These are phyloP conservation scores for Spinacia oleracea DNA, from an alignment of 179 eudicot species.

Conservation along the genomic window DNA sequence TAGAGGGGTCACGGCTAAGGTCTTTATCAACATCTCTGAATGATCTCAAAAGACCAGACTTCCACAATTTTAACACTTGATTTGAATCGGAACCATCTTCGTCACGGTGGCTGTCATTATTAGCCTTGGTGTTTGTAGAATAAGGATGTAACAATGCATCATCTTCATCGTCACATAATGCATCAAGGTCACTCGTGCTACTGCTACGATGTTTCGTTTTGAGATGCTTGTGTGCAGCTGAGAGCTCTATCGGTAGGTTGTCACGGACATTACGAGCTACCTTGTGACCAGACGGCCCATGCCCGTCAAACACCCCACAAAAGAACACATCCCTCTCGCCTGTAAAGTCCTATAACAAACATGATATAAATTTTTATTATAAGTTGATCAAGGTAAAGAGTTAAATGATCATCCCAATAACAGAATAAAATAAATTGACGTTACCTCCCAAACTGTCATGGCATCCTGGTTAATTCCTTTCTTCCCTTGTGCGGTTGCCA, in stretches of 20 bases:
- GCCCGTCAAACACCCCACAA: slow-evolving; percentile 86
- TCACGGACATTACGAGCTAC: slow-evolving; percentile 68
- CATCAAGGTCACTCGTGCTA: slow-evolving; percentile 26
- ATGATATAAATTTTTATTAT: no score
- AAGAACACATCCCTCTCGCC: slow-evolving; percentile 63
- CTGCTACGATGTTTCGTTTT: slow-evolving; percentile 24
- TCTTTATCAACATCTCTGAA: slow-evolving; percentile 65
- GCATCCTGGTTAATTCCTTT: slow-evolving; percentile 87
- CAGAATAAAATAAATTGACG: background rate
- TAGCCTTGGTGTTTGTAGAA: background rate
- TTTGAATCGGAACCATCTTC: slow-evolving; percentile 25
- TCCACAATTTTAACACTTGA: slow-evolving; percentile 49
- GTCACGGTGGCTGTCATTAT: background rate
- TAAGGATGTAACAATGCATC: background rate
- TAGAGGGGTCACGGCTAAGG: slow-evolving; percentile 40
- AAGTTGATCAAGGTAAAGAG: no score
- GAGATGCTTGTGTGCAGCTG: slow-evolving; percentile 30
- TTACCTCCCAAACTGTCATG: slow-evolving; percentile 96
- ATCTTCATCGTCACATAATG: slow-evolving; percentile 16
- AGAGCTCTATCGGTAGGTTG: slow-evolving; percentile 55
- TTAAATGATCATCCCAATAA: no score
- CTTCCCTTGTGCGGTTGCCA: slow-evolving; percentile 69
- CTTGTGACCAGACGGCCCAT: slow-evolving; percentile 80
- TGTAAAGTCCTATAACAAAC: slow-evolving; percentile 54
- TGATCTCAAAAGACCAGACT: slow-evolving; percentile 43